Conservation (phyloP, 1,284 basidiomycete species). For the Ceratobasidium sp. region DNA sequence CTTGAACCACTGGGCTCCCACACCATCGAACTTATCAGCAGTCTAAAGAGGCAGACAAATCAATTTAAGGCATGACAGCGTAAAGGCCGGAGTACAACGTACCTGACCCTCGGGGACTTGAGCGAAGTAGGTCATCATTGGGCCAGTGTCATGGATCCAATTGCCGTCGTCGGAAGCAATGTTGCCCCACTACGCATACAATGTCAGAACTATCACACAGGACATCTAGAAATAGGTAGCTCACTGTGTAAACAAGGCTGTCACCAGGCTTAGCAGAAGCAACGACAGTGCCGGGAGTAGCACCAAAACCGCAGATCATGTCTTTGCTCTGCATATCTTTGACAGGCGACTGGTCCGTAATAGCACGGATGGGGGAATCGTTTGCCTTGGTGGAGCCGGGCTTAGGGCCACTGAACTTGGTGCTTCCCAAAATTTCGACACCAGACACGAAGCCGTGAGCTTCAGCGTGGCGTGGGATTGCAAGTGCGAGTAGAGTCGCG, state of each 20-base stretch:
- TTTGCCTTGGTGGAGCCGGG: constrained; percentile 51
- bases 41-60: neutral
- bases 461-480: neutral
- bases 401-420: constrained; percentile 58
- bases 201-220: neutral
- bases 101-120: constrained; percentile 27
- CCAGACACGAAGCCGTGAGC: constrained; percentile 10
- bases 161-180: constrained; percentile 60
- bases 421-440: neutral
- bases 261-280: constrained; percentile 73
- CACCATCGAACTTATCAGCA: constrained; percentile 23
- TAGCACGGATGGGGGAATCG: constrained; percentile 68
- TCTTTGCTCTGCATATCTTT: constrained; percentile 68
- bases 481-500: constrained; percentile 7
- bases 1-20: constrained; percentile 39
- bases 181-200: constrained; percentile 17
- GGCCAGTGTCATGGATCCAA: constrained; percentile 77
- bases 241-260: constrained; percentile 60
- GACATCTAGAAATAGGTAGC: neutral
- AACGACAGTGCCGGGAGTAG: constrained; percentile 63
- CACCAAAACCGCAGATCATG: constrained; percentile 70
- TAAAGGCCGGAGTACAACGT: neutral
- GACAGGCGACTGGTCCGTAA: constrained; percentile 67
- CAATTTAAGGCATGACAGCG: neutral
- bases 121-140: constrained; percentile 77